These are phyloP conservation scores for Colletotrichum australisinense DNA, from an alignment of 2,329 filamentous ascomycete species.

Conservation along the genomic window DNA sequence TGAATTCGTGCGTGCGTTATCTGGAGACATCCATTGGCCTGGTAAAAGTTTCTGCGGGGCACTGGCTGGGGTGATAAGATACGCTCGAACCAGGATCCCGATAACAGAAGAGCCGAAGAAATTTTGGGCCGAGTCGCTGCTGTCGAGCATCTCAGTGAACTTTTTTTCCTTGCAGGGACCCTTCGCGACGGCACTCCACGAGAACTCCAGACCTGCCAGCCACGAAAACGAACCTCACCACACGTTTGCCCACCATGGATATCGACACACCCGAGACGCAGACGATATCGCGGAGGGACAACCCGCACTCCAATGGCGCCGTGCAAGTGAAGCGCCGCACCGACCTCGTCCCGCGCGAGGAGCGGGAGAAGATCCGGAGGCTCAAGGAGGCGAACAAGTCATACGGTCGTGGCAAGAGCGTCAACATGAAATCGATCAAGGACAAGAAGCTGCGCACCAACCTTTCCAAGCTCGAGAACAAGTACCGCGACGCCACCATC, in stretches of 20 bases:
- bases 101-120: constrained; percentile 22
- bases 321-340: constrained; percentile 61
- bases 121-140: constrained; percentile 8
- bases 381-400: constrained; percentile 74
- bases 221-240: neutral
- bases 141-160: neutral
- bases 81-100: constrained; percentile 25
- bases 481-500: constrained; percentile 83
- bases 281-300: constrained; percentile 46
- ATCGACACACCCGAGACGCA: constrained; percentile 47
- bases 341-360: constrained; percentile 62
- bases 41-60: neutral
- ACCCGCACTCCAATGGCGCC: constrained; percentile 62
- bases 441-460: constrained; percentile 92
- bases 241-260: constrained; percentile 46
- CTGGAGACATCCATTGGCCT: neutral
- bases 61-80: constrained; percentile 41
- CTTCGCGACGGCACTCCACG: constrained; percentile 9
- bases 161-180: constrained; percentile 11
- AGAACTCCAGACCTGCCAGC: neutral
- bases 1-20: constrained; percentile 14
- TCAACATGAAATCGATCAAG: constrained; percentile 78
- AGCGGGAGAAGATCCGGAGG: constrained; percentile 63
- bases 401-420: constrained; percentile 86
- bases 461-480: constrained; percentile 80